These are phyloP conservation scores for Ogataea wickerhamii DNA, from an alignment of 805 yeast species.

Conservation along the genomic window DNA sequence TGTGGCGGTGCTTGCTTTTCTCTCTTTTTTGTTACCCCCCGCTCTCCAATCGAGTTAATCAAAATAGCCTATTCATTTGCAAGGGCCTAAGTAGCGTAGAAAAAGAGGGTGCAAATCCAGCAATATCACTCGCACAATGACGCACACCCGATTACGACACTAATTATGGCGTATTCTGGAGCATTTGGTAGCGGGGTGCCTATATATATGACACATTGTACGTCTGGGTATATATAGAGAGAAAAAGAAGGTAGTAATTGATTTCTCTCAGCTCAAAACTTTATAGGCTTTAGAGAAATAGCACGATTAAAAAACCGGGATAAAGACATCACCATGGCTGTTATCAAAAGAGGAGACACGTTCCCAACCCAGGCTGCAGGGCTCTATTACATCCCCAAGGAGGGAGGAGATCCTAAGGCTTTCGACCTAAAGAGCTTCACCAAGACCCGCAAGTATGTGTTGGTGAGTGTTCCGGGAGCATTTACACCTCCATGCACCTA, in stretches of 20 bases:
- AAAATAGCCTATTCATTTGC: neutral
- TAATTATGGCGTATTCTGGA: neutral
- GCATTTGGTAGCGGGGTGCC: too few species aligned
- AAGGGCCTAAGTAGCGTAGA: neutral
- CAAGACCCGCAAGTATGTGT: constrained; percentile 51
- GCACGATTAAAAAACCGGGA: too few species aligned
- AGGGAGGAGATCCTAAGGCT: constrained; percentile 33
- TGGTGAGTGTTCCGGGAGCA: constrained; percentile 83
- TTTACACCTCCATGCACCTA: constrained; percentile 81
- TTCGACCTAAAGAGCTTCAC: constrained; percentile 33
- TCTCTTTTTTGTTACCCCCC: too few species aligned
- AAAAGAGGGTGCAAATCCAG: neutral
- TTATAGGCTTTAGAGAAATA: too few species aligned
- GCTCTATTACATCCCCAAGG: constrained; percentile 33
- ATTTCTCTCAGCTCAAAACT: too few species aligned
- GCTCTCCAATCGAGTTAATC: too few species aligned
- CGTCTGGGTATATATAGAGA: too few species aligned
- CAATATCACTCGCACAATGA: neutral
- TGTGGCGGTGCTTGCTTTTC: too few species aligned
- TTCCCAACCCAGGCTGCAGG: constrained; percentile 36
- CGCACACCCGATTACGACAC: neutral
- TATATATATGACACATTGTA: too few species aligned
- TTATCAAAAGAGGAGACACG: constrained; percentile 26
- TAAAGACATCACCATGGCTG: too few species aligned
- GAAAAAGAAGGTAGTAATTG: too few species aligned